Evolutionary conservation across 176 grass and related monocot genomes (phyloP).

Genomic region (Carex littledalei): DNA sequence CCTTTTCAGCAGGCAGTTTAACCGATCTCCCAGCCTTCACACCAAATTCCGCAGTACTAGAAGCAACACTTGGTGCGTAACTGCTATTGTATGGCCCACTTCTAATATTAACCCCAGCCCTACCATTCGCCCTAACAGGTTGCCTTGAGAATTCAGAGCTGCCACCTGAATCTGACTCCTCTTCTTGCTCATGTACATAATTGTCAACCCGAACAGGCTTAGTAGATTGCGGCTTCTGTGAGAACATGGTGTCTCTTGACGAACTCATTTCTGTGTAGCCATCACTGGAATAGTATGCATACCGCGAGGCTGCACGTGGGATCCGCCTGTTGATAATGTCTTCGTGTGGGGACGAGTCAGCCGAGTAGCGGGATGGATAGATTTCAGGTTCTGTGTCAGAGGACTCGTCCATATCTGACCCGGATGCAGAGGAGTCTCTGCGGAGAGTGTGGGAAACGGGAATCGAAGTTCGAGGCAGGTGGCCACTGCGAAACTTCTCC

Average conservation of each 20-base stretch:
- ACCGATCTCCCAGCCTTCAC: constrained; percentile 25
- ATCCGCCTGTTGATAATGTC: constrained; percentile 11
- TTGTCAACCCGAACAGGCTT: constrained; percentile 34
- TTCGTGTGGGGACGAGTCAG: constrained; percentile 62
- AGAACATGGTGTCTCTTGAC: constrained; percentile 58
- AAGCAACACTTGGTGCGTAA: constrained; percentile 38
- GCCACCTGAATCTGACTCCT: constrained; percentile 59
- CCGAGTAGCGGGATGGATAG: constrained; percentile 59
- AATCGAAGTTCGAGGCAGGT: constrained; percentile 51
- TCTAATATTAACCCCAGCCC: background rate
- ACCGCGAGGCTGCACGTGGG: constrained; percentile 33
- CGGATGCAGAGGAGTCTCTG: constrained; percentile 41
- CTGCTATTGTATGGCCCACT: constrained; percentile 39
- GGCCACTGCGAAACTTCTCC: constrained; percentile 87
- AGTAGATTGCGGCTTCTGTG: constrained; percentile 29
- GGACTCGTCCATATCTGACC: constrained; percentile 90
- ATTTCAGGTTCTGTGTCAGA: constrained; percentile 64
- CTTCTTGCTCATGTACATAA: constrained; percentile 52
- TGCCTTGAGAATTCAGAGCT: constrained; percentile 81
- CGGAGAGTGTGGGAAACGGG: constrained; percentile 45
- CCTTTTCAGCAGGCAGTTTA: constrained; percentile 4
- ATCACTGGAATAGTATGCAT: constrained; percentile 81
- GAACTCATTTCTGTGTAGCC: constrained; percentile 89
- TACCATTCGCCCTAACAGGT: background rate
- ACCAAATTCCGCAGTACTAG: constrained; percentile 26